Base-by-base conservation (phyloP, 306 rosid genomes). In the Dalbergia cochinchinensis region DNA sequence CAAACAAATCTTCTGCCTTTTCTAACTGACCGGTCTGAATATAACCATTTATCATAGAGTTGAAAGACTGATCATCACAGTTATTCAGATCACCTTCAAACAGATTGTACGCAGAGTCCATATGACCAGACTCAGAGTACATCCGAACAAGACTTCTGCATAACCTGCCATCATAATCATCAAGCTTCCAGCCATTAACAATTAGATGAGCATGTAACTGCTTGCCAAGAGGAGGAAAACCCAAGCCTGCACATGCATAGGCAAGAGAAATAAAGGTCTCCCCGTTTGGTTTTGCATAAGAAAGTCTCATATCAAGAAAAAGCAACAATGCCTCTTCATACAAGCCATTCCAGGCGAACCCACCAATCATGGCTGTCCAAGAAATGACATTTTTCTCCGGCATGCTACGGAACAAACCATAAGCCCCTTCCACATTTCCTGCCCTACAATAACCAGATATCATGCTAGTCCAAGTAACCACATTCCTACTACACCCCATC, bases 311-410 rank as follows among this genome's bases (percentile, higher is more conserved):
- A 35, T 82, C 65, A 69, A 85, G 89, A 81, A 93, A 92, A 53
- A 93, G 86, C 74, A 63, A 62, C 61, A 91, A 64, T 48, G 96
- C 93, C 78, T 85, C 86, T 78, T 78, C 61, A 78, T 77, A 58
- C 18, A 88, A 87, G 65, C 91, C 86, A 78, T 93, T 91, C 98
- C 94, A 79, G 55, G 91, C 63, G 68, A 84, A 89, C 44, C 94
- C 98, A 58, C 94, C 86, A 69, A 93, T 89, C 97, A 93, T 93
- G 60, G 96, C 94, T 6, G 96, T 91, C 96, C 94, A 91, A 76
- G 97, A 87, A 77, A 93, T 87, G 55, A 91, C 81, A 78, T 93
- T 93, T 80, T 81, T 87, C 82, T 84, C 92, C 0, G 91, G 92
- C 94, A 88, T 89, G 53, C 37, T 81, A 67, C 6, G 34, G 70